phyloP scores from a whole-genome alignment of 2,329 filamentous ascomycete genomes.

The Sporothrix euskadiensis region DNA sequence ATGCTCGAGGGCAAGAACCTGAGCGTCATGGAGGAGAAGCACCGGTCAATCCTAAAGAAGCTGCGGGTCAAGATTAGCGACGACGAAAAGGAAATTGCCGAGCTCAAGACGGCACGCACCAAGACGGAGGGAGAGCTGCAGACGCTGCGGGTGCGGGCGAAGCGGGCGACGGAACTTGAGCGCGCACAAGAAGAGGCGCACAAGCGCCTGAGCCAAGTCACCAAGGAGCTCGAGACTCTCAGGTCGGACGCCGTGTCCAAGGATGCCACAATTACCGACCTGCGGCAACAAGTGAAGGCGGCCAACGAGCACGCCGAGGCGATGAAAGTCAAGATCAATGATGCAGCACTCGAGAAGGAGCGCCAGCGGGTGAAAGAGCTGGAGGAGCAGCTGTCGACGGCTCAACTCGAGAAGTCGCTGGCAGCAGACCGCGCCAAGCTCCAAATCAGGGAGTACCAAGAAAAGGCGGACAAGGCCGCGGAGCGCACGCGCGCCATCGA shows the following conservation, averaged over 20 bases:
- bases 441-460: slow-evolving; percentile 70
- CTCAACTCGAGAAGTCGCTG: slow-evolving; percentile 78
- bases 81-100: slow-evolving; percentile 63
- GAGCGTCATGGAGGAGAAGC: slow-evolving; percentile 81
- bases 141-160: slow-evolving; percentile 49
- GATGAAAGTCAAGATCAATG: slow-evolving; percentile 65
- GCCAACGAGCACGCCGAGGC: slow-evolving; percentile 66
- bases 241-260: slow-evolving; percentile 64
- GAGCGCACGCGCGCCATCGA: slow-evolving; percentile 70
- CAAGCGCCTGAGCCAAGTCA: slow-evolving; percentile 60
- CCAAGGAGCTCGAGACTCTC: slow-evolving; percentile 53
- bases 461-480: slow-evolving; percentile 70
- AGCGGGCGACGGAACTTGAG: slow-evolving; percentile 55
- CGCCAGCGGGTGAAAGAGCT: slow-evolving; percentile 53
- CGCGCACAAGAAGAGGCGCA: slow-evolving; percentile 55
- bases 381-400: slow-evolving; percentile 59
- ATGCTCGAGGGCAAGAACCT: slow-evolving; percentile 92
- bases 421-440: slow-evolving; percentile 64
- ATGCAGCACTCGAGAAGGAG: slow-evolving; percentile 68
- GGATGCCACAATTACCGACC: slow-evolving; percentile 63
- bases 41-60: slow-evolving; percentile 80
- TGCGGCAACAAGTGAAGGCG: slow-evolving; percentile 69
- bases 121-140: slow-evolving; percentile 56
- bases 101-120: slow-evolving; percentile 60
- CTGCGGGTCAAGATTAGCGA: slow-evolving; percentile 66